Evolutionary conservation across 352 stramenopile species (phyloP), one percentile per base, ranked within the genome.

Genomic region (Globisporangium irregulare): DNA sequence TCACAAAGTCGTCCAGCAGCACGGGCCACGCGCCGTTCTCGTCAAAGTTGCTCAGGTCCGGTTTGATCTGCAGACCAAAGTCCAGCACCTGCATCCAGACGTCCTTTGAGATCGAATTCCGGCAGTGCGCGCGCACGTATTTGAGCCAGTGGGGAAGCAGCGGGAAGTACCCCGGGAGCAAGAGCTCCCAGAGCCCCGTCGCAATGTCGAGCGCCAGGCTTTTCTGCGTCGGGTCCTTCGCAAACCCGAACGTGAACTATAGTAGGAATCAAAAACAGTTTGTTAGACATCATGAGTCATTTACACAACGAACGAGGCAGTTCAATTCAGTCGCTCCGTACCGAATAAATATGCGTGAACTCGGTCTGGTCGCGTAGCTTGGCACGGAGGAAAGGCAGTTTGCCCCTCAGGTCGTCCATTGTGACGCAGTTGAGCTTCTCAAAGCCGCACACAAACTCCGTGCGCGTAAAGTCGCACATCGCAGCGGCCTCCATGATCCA

Each of bases 11-110:
- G 67, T 96, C 88, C 22, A 96, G 75, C 25, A 96, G 70, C 63
- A 96, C 88, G 22, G 88, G 88, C 88, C 88, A 96, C 15, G 88
- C 88, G 64, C 84, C 85, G 51, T 96, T 96, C 61, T 93, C 86
- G 69, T 96, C 86, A 74, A 91, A 96, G 69, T 94, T 93, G 77
- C 79, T 90, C 70, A 96, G 55, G 54, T 93, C 81, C 5, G 72
- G 54, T 25, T 80, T 74, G 48, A 96, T 88, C 60, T 94, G 86
- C 22, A 77, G 59, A 36, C 82, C 83, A 77, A 96, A 96, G 58
- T 96, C 84, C 58, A 96, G 73, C 58, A 92, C 79, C 59, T 96
- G 88, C 58, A 93, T 87, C 88, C 88, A 96, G 66, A 94, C 59
- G 64, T 96, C 88, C 56, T 89, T 93, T 4, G 88, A 92, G 46